Conservation (phyloP, 2,329 filamentous ascomycete species). For the Mycosphaerella arachidis region DNA sequence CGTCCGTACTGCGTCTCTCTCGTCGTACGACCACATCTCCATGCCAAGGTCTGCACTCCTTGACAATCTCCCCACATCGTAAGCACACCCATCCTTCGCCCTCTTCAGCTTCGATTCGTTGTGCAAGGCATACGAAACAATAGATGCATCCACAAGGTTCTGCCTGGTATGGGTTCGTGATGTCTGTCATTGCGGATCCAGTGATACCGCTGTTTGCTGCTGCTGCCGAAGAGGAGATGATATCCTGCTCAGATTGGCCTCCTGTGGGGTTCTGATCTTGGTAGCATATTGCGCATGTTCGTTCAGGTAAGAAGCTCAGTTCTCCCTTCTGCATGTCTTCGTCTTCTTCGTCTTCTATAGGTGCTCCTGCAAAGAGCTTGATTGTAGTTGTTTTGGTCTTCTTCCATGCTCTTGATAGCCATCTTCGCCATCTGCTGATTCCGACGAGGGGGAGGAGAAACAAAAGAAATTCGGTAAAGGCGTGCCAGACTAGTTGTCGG, state of each 20-base stretch:
- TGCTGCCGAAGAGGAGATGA: conserved; percentile 55
- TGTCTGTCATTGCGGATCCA: conserved; percentile 83
- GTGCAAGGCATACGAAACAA: conserved; percentile 93
- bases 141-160: conserved; percentile 88
- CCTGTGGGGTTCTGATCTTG: conserved; percentile 76
- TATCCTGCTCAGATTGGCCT: conserved; percentile 63
- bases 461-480: conserved; percentile 98
- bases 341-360: conserved; percentile 40
- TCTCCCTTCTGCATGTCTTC: conserved; percentile 53
- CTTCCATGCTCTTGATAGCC: conserved; percentile 82
- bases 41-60: conserved; percentile 83
- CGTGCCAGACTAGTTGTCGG: conserved; percentile 96
- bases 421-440: conserved; percentile 85
- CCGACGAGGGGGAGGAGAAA: conserved; percentile 96
- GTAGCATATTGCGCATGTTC: conserved; percentile 96
- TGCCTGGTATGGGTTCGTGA: conserved; percentile 93
- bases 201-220: conserved; percentile 62
- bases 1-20: conserved; percentile 8
- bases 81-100: conserved; percentile 92
- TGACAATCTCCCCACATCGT: conserved; percentile 77
- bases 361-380: conserved; percentile 43
- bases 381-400: conserved; percentile 63
- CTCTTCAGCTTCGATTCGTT: conserved; percentile 83
- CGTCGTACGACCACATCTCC: conserved; percentile 66
- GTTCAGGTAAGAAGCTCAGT: conserved; percentile 78